Evolutionary conservation across 2,329 filamentous ascomycete species (phyloP), one percentile per base, ranked within the genome.

Genomic region (Trichoderma sp.): DNA sequence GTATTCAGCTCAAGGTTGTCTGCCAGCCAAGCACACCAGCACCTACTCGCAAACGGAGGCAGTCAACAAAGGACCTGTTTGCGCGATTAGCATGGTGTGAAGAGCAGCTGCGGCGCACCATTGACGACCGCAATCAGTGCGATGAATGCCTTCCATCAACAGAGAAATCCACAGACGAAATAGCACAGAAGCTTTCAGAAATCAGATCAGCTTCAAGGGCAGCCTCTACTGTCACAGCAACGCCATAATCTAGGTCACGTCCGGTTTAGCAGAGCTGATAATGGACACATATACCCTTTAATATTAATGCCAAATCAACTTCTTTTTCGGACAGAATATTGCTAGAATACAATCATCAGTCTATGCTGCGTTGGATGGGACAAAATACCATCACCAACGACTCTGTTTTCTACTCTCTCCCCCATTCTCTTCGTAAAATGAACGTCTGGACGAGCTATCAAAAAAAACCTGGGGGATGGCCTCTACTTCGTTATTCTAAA

Each of bases 391-490:
- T 31, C 43, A 33, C 4, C 40, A 43, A 7, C 29, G 1, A 16
- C 6, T 21, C 31, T 63, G 1, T 14, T 0, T 14, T 8, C 5
- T 29, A 31, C 47, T 24, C 47, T 24, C n/a, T 24, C n/a, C 19
- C n/a, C 5, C 8, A 16, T 1, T 27, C 60, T 43, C 57, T 13
- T 63, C 43, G 60, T 49, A 52, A 14, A 59, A 63, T 49, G n/a
- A 33, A 31, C n/a, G n/a, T 35, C 49, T 21, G 40, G 33, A 5
- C 24, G 29, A 35, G 21, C 27, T 21, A 10, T 64, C 31, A 21
- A 66, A 66, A 66, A 64, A 66, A 66, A 64, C 27, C 53, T 66
- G 63, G 63, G 63, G 63, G 35, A 66, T 66, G 63, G 53, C 52
- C 63, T 57, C 52, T 58, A 58, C 53, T 66, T 66, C 63, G 63